Evolutionary conservation across 768 basidiomycete genomes (phyloP), one percentile per base, ranked within the genome.

Genomic region (Psilocybe cyanescens): DNA sequence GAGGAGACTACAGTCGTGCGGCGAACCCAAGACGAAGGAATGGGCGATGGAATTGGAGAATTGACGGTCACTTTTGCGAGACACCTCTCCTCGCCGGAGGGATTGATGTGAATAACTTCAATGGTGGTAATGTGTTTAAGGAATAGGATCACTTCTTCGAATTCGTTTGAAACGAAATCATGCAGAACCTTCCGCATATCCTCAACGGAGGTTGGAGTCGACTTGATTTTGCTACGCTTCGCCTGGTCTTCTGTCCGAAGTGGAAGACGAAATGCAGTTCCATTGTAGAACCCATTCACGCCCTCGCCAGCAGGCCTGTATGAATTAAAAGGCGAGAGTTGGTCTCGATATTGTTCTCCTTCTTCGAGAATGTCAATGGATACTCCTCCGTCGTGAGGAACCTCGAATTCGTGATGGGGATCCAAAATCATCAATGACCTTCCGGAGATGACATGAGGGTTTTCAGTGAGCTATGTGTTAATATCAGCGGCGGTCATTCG

Each of bases 191-290:
- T 58, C 5, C 62, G 70, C n/a, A 83, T 78, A 46, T 80, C 77
- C 3, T 45, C 4, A 17, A 56, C 45, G 6, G 60, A 48, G 5
- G 66, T 67, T 62, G 55, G 4, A 67, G 59, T 3, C 14, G 65
- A 54, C 17, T 79, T 72, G 12, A 70, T 64, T 41, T 76, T 72
- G 44, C 67, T 63, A 37, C 76, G 78, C 53, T 78, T 69, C 3
- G 69, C 68, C 61, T 78, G 78, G 1, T 65, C 58, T 14, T 58
- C 57, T 0, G 68, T 70, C 3, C 83, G 77, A 17, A 84, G 68
- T 0, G 83, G 82, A 2, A 83, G 75, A 4, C 83, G 76, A 55
- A 83, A 76, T 55, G 77, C 66, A 5, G 83, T 75, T 0, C 82
- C 81, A 11, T 61, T 31, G 63, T 77, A 75, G 6, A 17, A 37